Conservation (phyloP, 2,329 filamentous ascomycete species). For the Fusarium pseudonygamai region DNA sequence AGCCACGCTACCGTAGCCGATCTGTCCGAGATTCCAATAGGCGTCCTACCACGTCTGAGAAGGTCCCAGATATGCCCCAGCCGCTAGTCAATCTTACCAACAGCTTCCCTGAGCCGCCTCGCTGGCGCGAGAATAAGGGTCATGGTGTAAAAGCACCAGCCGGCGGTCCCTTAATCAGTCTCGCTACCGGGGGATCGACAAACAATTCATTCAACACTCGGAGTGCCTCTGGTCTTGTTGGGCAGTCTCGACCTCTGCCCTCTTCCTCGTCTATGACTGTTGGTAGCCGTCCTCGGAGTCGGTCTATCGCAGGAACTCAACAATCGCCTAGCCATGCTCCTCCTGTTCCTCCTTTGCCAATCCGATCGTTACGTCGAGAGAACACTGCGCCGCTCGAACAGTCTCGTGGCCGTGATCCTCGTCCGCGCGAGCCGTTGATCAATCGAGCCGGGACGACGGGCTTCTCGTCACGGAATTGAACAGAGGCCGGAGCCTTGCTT, state of each 20-base stretch:
- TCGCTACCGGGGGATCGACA: conserved; percentile 49
- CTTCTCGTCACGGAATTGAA: conserved; percentile 25
- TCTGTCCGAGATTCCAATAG: conserved; percentile 31
- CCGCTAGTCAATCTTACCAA: conserved; percentile 74
- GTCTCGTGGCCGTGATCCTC: conserved; percentile 40
- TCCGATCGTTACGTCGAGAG: conserved; percentile 43
- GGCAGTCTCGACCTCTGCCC: conserved; percentile 20
- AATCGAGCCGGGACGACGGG: conserved; percentile 43
- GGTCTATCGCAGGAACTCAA: conserved; percentile 36
- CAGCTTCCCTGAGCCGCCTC: conserved; percentile 70
- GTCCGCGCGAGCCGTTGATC: conserved; percentile 45
- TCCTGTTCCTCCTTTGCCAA: conserved; percentile 42
- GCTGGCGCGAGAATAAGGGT: conserved; percentile 63
- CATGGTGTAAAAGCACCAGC: conserved; percentile 54
- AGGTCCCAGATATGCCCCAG: conserved; percentile 54
- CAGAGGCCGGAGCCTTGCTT: neutral
- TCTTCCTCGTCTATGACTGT: conserved; percentile 28
- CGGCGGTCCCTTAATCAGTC: conserved; percentile 58
- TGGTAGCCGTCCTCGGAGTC: conserved; percentile 39
- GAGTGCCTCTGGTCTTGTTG: conserved; percentile 31
- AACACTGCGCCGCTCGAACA: conserved; percentile 34
- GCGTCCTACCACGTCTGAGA: conserved; percentile 42
- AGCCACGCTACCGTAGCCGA: conserved; percentile 43
- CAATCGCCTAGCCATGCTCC: conserved; percentile 29
- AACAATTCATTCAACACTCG: conserved; percentile 16